These are phyloP conservation scores for Venturia effusa DNA, from an alignment of 2,329 filamentous ascomycete species.

Conservation along the genomic window DNA sequence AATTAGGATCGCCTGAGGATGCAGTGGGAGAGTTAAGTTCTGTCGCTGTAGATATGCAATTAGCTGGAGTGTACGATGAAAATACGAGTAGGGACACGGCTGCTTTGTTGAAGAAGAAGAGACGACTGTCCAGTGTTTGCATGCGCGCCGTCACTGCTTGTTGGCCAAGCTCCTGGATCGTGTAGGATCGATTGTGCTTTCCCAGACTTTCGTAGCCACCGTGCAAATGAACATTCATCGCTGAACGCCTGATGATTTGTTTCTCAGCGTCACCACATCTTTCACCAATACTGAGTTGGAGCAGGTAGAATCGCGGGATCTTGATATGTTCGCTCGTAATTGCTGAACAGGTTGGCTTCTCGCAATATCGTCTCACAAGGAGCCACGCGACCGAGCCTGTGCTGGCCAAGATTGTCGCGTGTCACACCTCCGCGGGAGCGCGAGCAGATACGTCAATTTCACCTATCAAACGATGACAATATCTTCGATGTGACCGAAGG, in stretches of 20 bases:
- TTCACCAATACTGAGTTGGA: too few species aligned
- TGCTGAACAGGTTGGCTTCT: too few species aligned
- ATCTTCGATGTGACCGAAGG: too few species aligned
- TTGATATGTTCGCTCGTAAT: too few species aligned
- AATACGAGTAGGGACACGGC: not conserved
- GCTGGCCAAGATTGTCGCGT: not conserved
- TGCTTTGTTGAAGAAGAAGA: not conserved
- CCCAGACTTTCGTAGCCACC: not conserved
- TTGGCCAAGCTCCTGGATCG: not conserved
- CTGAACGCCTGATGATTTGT: too few species aligned
- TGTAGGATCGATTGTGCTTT: not conserved
- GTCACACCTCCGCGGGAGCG: not conserved
- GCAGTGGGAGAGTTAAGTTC: slow-evolving; percentile 9
- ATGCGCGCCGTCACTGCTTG: not conserved
- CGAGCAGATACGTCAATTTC: not conserved
- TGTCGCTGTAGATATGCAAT: slow-evolving; percentile 1
- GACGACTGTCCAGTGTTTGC: not conserved
- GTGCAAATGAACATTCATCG: not conserved
- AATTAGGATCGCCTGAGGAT: slow-evolving; percentile 10
- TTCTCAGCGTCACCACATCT: too few species aligned
- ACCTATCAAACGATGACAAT: not conserved
- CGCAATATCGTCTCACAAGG: too few species aligned
- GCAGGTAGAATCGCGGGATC: too few species aligned
- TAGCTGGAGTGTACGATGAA: not conserved
- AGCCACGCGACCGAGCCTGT: too few species aligned